phyloP scores from a whole-genome alignment of 495 filamentous ascomycete species.

The Cenococcum geophilum region DNA sequence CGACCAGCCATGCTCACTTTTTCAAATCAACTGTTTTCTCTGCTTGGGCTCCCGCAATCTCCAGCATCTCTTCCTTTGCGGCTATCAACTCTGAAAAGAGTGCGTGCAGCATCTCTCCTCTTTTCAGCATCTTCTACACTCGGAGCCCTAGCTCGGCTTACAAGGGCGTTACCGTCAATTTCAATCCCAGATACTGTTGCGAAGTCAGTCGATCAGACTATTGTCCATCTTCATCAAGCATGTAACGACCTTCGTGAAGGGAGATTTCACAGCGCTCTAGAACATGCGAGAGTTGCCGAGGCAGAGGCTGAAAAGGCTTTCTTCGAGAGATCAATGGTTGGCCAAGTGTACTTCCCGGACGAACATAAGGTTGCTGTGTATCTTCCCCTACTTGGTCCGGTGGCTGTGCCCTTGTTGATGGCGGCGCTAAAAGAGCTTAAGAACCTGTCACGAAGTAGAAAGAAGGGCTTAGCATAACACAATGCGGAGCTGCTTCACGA shows the following conservation, averaged over 20 bases:
- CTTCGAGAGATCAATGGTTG: conserved; percentile 99
- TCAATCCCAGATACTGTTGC: conserved; percentile 84
- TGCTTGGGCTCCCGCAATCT: conserved; percentile 78
- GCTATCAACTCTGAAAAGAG: conserved; percentile 72
- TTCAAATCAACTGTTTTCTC: conserved; percentile 82
- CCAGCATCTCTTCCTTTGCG: conserved; percentile 76
- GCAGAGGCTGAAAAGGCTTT: conserved; percentile 88
- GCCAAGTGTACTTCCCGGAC: conserved; percentile 94
- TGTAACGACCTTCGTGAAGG: conserved; percentile 67
- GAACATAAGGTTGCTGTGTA: conserved; percentile 99
- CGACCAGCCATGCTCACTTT: conserved; percentile 80
- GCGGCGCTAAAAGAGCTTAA: conserved; percentile 72
- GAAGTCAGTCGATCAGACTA: conserved; percentile 72
- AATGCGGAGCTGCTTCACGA: neutral
- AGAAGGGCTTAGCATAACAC: conserved; percentile 2
- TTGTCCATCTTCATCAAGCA: conserved; percentile 65
- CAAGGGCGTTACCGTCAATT: conserved; percentile 78
- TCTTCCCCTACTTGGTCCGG: conserved; percentile 80
- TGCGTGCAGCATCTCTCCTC: conserved; percentile 78
- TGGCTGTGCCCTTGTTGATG: conserved; percentile 85
- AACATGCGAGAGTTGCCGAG: conserved; percentile 77
- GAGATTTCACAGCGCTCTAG: conserved; percentile 59
- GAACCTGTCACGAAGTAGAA: conserved; percentile 44
- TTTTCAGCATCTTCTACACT: conserved; percentile 89
- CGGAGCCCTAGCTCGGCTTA: conserved; percentile 83